Evolutionary conservation across 192 early-diverging fungal species (phyloP).

Genomic region (Linderina pennispora): DNA sequence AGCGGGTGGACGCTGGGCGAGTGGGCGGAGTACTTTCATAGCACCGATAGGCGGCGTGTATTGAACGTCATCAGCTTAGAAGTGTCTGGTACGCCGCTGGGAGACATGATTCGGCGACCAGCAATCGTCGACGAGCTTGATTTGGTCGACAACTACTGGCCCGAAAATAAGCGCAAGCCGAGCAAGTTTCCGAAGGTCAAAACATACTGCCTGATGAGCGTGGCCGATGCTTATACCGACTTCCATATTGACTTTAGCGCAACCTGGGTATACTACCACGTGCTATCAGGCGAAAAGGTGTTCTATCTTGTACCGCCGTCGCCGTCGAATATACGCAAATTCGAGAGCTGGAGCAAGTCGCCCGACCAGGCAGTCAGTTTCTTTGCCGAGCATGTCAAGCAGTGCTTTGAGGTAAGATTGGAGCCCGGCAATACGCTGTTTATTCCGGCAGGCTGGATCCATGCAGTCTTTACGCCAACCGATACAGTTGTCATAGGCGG

Average conservation of each 20-base stretch:
- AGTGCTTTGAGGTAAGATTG: slow-evolving; percentile 72
- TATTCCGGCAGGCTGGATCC: slow-evolving; percentile 96
- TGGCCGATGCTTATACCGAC: slow-evolving; percentile 87
- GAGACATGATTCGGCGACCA: slow-evolving; percentile 61
- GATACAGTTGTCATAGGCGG: slow-evolving; percentile 91
- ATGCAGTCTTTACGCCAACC: slow-evolving; percentile 83
- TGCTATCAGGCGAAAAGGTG: slow-evolving; percentile 75
- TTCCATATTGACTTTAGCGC: slow-evolving; percentile 87
- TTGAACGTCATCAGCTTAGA: slow-evolving; percentile 89
- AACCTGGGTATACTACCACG: slow-evolving; percentile 86
- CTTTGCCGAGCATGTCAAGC: slow-evolving; percentile 77
- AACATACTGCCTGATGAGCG: slow-evolving; percentile 90
- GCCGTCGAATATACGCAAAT: slow-evolving; percentile 75
- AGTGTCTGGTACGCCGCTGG: slow-evolving; percentile 68
- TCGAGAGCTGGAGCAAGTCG: slow-evolving; percentile 84
- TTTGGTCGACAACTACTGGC: slow-evolving; percentile 88
- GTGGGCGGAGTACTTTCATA: slow-evolving; percentile 76
- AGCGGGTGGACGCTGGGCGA: slow-evolving; percentile 72
- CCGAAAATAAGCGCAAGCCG: slow-evolving; percentile 49
- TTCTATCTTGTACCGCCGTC: slow-evolving; percentile 91
- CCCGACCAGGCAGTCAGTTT: slow-evolving; percentile 64
- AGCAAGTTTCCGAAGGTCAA: slow-evolving; percentile 80
- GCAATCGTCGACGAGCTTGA: slow-evolving; percentile 79
- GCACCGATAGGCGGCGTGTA: slow-evolving; percentile 58
- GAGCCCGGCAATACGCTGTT: slow-evolving; percentile 84